phyloP scores from a whole-genome alignment of 768 basidiomycete species.

The Leccinellum rugosiceps region DNA sequence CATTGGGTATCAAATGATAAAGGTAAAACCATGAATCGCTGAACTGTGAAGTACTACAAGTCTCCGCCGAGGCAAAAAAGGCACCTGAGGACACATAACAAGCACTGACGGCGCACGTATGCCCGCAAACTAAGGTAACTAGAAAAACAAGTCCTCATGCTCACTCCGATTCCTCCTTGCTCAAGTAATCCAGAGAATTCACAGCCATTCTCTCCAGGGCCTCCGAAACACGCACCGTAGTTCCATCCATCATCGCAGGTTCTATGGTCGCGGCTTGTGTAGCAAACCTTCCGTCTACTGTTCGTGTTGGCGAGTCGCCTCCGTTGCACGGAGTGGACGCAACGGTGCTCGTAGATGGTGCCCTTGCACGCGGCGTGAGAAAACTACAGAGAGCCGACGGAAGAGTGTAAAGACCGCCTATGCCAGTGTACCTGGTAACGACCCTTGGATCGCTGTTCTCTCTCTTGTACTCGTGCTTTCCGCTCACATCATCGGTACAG shows the following conservation, averaged over 20 bases:
- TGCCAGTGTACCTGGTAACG: background rate
- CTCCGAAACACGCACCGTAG: slow-evolving; percentile 14
- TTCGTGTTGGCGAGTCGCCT: background rate
- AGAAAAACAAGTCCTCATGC: background rate
- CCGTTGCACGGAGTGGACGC: slow-evolving; percentile 4
- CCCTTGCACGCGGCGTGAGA: slow-evolving; percentile 15
- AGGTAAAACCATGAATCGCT: background rate
- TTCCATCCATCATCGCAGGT: background rate
- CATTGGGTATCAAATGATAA: background rate
- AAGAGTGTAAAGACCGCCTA: background rate
- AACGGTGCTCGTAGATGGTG: slow-evolving; percentile 23
- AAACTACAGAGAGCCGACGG: slow-evolving; percentile 8
- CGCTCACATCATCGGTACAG: background rate
- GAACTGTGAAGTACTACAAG: slow-evolving; percentile 1
- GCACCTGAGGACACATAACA: background rate
- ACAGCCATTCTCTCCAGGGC: slow-evolving; percentile 27
- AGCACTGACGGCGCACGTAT: background rate
- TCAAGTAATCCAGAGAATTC: slow-evolving; percentile 1
- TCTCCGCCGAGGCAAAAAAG: background rate
- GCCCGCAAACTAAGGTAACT: background rate
- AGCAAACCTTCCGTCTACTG: background rate
- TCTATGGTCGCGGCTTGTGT: background rate
- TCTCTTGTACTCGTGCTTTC: background rate
- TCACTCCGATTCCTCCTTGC: background rate
- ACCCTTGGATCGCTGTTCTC: slow-evolving; percentile 4